These are phyloP conservation scores for Amaranthus palmeri DNA, from an alignment of 148 eudicot species.

Conservation along the genomic window DNA sequence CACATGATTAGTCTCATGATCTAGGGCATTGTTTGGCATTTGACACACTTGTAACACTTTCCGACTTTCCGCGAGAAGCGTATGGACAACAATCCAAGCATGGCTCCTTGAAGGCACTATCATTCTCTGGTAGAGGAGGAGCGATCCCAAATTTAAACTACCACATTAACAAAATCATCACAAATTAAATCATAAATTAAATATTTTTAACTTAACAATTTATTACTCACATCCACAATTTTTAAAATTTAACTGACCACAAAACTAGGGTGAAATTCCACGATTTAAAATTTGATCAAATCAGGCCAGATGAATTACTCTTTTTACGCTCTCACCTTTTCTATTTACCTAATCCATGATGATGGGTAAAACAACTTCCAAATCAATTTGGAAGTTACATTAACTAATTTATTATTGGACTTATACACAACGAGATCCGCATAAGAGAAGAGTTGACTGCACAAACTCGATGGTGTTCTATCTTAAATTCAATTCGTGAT, in stretches of 20 bases:
- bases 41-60: conserved; percentile 6
- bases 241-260: background rate
- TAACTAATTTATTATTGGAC: no score
- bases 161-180: background rate
- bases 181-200: background rate
- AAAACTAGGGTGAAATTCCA: background rate
- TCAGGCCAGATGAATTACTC: no score
- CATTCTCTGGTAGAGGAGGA: conserved; percentile 55
- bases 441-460: no score
- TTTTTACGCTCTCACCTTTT: no score
- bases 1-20: conserved; percentile 28
- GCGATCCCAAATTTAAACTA: conserved; percentile 83
- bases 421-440: no score
- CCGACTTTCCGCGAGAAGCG: conserved; percentile 33
- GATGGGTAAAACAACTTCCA: background rate
- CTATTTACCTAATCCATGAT: background rate
- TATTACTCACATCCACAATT: background rate
- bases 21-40: conserved; percentile 48
- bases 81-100: conserved; percentile 82
- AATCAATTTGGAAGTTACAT: no score
- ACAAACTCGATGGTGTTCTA: no score
- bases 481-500: no score
- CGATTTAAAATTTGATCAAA: background rate
- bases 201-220: background rate
- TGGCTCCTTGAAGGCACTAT: conserved; percentile 57